phyloP scores from a whole-genome alignment of 179 eudicot species.

The Monotropa hypopitys region DNA sequence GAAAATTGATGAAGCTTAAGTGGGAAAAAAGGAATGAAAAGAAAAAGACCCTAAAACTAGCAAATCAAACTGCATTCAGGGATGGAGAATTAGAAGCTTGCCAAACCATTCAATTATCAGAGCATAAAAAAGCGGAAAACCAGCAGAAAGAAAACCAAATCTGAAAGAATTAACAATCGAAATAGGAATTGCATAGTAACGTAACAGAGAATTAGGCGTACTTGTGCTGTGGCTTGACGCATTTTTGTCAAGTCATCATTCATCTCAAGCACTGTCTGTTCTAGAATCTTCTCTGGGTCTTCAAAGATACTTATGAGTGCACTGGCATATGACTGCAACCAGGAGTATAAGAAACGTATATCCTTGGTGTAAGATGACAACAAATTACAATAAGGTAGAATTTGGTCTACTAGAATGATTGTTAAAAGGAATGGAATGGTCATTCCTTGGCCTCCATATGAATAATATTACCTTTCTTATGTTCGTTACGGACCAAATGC shows the following conservation, averaged over 20 bases:
- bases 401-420: background rate
- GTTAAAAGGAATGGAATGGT: background rate
- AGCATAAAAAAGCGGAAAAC: background rate
- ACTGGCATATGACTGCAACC: conserved; percentile 40
- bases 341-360: background rate
- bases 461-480: background rate
- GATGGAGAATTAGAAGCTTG: background rate
- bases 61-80: background rate
- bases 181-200: background rate
- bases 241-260: conserved; percentile 52
- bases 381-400: background rate
- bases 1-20: conserved; percentile 18
- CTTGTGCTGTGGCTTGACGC: conserved; percentile 60
- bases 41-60: background rate
- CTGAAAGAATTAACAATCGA: background rate
- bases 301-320: conserved; percentile 38
- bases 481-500: background rate
- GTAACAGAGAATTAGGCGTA: conserved; percentile 6
- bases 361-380: background rate
- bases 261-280: conserved; percentile 52
- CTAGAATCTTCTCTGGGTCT: conserved; percentile 51
- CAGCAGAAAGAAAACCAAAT: background rate
- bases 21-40: background rate
- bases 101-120: background rate
- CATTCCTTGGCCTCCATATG: background rate